These are phyloP conservation scores for Penicillium riverlandense DNA, from an alignment of 495 filamentous ascomycete genomes.

Conservation along the genomic window DNA sequence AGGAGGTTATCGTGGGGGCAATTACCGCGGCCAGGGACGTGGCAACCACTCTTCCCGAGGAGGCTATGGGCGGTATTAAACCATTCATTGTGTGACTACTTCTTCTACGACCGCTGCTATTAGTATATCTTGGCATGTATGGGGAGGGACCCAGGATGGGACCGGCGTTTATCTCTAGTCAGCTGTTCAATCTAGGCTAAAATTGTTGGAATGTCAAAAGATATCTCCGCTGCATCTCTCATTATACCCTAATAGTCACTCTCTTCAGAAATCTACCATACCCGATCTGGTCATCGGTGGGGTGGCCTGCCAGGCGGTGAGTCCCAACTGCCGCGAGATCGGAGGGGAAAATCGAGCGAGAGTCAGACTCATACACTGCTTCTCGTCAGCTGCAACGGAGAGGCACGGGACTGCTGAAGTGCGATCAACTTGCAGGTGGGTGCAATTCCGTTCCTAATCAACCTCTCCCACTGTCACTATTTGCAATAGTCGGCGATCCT, in stretches of 20 bases:
- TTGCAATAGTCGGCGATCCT: background rate
- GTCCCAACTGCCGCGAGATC: conserved; percentile 25
- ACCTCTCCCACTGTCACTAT: background rate
- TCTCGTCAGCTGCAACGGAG: conserved; percentile 1
- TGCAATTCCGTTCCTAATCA: background rate
- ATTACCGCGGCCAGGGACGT: conserved; percentile 17
- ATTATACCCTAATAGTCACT: no score
- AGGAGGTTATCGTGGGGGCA: conserved; percentile 21
- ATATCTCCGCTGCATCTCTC: no score
- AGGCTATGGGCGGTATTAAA: conserved; percentile 36
- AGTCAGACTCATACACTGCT: conserved; percentile 8
- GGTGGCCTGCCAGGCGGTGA: conserved; percentile 16
- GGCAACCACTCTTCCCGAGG: conserved; percentile 18
- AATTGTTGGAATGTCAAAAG: no score
- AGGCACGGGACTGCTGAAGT: no score
- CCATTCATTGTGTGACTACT: conserved; percentile 4
- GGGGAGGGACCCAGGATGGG: background rate
- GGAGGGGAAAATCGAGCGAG: conserved; percentile 21
- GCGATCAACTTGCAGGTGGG: background rate
- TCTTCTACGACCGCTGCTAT: conserved; percentile 5
- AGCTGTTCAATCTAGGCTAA: background rate
- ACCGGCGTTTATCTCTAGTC: conserved; percentile 1
- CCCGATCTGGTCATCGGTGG: background rate
- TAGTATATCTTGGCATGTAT: conserved; percentile 3
- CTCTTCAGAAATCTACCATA: no score